Base-by-base conservation (phyloP, 495 filamentous ascomycete species). In the Saxispiralis lemnorum region DNA sequence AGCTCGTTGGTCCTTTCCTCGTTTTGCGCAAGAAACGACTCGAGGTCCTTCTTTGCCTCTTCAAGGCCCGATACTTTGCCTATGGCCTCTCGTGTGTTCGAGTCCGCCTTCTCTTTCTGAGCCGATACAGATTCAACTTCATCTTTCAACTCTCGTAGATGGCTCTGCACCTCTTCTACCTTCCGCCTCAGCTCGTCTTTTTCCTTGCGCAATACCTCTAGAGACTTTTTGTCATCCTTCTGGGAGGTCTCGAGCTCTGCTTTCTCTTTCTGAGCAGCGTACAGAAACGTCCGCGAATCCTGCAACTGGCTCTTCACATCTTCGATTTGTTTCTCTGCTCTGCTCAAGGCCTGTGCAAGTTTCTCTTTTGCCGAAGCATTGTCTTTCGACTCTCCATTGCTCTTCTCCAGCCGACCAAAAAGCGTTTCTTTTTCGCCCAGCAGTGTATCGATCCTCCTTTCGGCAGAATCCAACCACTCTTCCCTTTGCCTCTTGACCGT, bases 391-490 rank as follows among this genome's bases (percentile, higher is more conserved):
- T 48, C 28, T 15, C 40, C 37, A 6, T 39, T 10, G 6, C 18
- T 38, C 2, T 31, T 28, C 12, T 45, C 19, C 16, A 51, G 18
- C 16, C n/a, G 21, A 6, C 48, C 35, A n/a, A 6, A 34, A 14
- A 52, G 33, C 1, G 31, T 31, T 33, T 52, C 49, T 24, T 45
- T 52, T 36, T 52, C 49, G 15, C 28, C 37, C 3, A 48, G 35
- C 36, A 52, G 38, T 16, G 11, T 17, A 28, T 53, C 50, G 15
- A 53, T 45, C 41, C 46, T 17, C 15, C 18, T 33, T 30, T 53
- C 49, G 2, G 49, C 49, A 10, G 24, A 35, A 14, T 45, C 49
- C 5, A 52, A 16, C 49, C 39, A 52, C 38, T 52, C 45, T 38
- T 52, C 49, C 19, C 46, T 34, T 24, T 48, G 45, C 38, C 38